Conservation (phyloP, 192 early-diverging fungal species). For the Ambispora gerdemannii region DNA sequence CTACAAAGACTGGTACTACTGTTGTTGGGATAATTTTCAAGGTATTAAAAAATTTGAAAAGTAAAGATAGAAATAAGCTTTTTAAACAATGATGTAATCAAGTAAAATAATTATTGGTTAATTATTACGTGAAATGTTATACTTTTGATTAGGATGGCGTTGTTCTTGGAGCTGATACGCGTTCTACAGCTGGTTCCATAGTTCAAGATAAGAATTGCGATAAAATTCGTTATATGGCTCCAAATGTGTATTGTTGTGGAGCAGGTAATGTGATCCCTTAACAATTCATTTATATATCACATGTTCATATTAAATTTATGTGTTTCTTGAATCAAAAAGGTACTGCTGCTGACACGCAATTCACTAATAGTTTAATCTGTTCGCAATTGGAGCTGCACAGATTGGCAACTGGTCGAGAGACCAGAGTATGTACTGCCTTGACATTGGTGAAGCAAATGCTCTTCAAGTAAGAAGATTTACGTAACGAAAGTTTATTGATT, state of each 20-base stretch:
- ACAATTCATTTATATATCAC: background rate
- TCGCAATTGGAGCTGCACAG: slow-evolving; percentile 94
- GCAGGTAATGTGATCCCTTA: slow-evolving; percentile 54
- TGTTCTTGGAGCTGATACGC: slow-evolving; percentile 93
- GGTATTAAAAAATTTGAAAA: too few relatives aligned
- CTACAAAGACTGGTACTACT: slow-evolving; percentile 95
- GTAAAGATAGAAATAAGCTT: too few relatives aligned
- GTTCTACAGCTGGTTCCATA: slow-evolving; percentile 91
- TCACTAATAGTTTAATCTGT: slow-evolving; percentile 87
- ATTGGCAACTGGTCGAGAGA: slow-evolving; percentile 81
- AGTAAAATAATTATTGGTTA: too few relatives aligned
- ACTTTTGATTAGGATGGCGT: slow-evolving; percentile 90
- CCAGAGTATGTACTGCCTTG: slow-evolving; percentile 90
- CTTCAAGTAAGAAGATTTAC: slow-evolving; percentile 66
- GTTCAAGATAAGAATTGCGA: slow-evolving; percentile 99
- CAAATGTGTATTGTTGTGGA: slow-evolving; percentile 98
- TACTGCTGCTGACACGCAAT: slow-evolving; percentile 98
- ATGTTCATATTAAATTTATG: background rate
- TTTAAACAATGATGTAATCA: too few relatives aligned
- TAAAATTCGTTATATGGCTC: slow-evolving; percentile 97
- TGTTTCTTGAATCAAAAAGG: background rate
- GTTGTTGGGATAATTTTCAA: slow-evolving; percentile 94
- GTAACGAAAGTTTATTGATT: background rate
- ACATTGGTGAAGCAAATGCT: slow-evolving; percentile 97
- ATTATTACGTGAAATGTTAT: too few relatives aligned